Conservation (phyloP, 352 stramenopile species). For the Phytophthora melonis region DNA sequence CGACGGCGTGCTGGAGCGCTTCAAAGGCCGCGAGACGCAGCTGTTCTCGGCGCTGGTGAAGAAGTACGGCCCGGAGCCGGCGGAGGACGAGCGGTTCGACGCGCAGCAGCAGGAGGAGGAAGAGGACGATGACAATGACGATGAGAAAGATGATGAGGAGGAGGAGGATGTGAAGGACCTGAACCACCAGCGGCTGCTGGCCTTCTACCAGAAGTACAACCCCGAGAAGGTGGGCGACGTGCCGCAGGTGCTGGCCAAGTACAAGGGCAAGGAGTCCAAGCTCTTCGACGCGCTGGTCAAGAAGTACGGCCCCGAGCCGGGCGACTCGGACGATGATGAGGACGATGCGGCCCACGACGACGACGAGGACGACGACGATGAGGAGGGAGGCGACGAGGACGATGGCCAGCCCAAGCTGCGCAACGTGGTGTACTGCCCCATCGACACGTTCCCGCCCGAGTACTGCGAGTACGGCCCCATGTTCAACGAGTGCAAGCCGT, state of each 20-base stretch:
- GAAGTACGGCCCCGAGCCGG: constrained; percentile 87
- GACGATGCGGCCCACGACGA: constrained; percentile 53
- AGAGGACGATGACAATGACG: constrained; percentile 17
- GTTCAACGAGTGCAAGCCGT: constrained; percentile 88
- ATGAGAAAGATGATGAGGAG: constrained; percentile 22
- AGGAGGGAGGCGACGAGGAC: constrained; percentile 48
- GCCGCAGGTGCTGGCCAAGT: constrained; percentile 70
- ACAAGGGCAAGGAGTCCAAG: constrained; percentile 83
- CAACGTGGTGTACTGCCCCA: constrained; percentile 82
- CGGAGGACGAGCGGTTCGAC: constrained; percentile 53
- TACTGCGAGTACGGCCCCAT: constrained; percentile 89
- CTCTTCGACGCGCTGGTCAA: constrained; percentile 85
- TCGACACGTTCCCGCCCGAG: constrained; percentile 84
- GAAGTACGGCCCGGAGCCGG: constrained; percentile 86
- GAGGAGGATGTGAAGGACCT: constrained; percentile 46
- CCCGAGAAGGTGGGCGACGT: constrained; percentile 81
- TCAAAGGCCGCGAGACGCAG: constrained; percentile 77
- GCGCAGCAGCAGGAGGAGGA: constrained; percentile 13
- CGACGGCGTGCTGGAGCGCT: constrained; percentile 83
- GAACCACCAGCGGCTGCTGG: constrained; percentile 71
- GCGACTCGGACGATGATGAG: constrained; percentile 76
- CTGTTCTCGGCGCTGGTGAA: constrained; percentile 81
- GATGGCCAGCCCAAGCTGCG: constrained; percentile 60
- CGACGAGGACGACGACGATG: constrained; percentile 54
- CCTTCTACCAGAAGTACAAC: constrained; percentile 90